A percentile compares a stretch with the other conserved stretches of the same genome.
phyloP scores from a whole-genome alignment of 345 rosid species.

The Salix suchowensis region DNA sequence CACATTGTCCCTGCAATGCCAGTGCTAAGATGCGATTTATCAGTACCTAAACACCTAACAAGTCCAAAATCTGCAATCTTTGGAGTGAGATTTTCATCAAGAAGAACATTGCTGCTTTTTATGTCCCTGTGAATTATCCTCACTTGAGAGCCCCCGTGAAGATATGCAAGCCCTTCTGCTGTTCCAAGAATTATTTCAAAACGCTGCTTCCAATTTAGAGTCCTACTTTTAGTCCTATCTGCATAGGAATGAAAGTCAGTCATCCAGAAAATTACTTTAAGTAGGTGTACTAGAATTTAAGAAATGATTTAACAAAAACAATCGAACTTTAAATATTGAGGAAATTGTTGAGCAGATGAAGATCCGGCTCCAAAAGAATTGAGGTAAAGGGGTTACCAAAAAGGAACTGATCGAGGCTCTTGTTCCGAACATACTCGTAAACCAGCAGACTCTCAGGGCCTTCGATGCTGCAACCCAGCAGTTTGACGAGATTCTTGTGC shows the following conservation, averaged over 20 bases:
- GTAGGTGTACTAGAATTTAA: too few relatives aligned
- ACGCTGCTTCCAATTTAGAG: conserved; percentile 40
- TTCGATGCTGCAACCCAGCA: conserved; percentile 57
- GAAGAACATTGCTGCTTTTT: conserved; percentile 52
- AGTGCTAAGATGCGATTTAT: conserved; percentile 46
- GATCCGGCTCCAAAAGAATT: background rate
- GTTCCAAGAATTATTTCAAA: conserved; percentile 39
- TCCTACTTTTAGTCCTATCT: conserved; percentile 25
- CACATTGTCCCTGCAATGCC: conserved; percentile 58
- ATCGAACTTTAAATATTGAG: too few relatives aligned
- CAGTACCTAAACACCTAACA: conserved; percentile 41
- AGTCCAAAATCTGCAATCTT: conserved; percentile 60
- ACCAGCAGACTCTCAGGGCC: conserved; percentile 62
- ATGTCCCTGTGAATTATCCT: conserved; percentile 53
- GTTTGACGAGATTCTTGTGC: conserved; percentile 54
- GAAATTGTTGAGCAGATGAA: too few relatives aligned
- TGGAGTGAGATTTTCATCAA: conserved; percentile 38
- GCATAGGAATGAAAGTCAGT: conserved; percentile 1
- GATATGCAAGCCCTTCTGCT: conserved; percentile 51
- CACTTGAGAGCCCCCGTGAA: conserved; percentile 41
- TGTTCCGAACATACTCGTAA: conserved; percentile 46
- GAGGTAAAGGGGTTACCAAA: conserved; percentile 31
- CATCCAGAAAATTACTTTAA: too few relatives aligned
- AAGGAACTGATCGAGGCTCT: conserved; percentile 51
- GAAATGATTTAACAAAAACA: too few relatives aligned